Base-by-base conservation (phyloP, 352 stramenopile species). In the Thraustotheca clavata region DNA sequence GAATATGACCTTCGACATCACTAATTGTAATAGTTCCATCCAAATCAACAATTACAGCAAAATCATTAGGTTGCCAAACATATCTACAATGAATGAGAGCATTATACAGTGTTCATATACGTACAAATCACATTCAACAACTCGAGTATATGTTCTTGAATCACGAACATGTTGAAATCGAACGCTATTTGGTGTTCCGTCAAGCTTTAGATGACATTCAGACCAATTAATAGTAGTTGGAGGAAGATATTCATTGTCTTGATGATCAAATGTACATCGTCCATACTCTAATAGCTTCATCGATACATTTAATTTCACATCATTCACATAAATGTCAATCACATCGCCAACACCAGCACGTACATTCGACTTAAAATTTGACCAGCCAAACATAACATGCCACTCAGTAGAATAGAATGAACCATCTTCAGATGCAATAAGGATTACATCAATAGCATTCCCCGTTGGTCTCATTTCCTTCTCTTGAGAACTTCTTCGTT, bases 121-220 rank as follows among this genome's bases (percentile, higher is more conserved):
- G 35, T 89, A 79, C 40, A 93, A 71, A 31, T 83, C 79, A 36
- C 77, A 70, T 54, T 93, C 84, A 16, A 93, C 73, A 34, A 86
- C 88, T 7, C 84, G 82, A 4, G 86, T 75, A 35, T 79, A 88
- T 48, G 88, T 79, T 12, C 67, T 86, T 6, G 79, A 79, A 36
- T 74, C 77, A 40, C 89, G 82, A 46, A 76, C 86, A 65, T 93
- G 83, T 62, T 91, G 81, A 59, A 89, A 92, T 20, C 83, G 78
- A 35, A 92, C 79, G 27, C 48, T 34, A 43, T 68, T 68, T 33
- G 52, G 48, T n/a, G 31, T 18, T 11, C 52, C 60, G 49, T 68
- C 48, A 1, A 54, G 18, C 7, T 43, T 8, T 5, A 68, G 22
- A 7, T 31, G 22, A 33, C 46, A 65, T 5, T 26, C 35, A 14